A percentile compares a stretch with the other conserved stretches of the same genome.
phyloP scores from a whole-genome alignment of 306 rosid genomes.

The Vigna radiata region DNA sequence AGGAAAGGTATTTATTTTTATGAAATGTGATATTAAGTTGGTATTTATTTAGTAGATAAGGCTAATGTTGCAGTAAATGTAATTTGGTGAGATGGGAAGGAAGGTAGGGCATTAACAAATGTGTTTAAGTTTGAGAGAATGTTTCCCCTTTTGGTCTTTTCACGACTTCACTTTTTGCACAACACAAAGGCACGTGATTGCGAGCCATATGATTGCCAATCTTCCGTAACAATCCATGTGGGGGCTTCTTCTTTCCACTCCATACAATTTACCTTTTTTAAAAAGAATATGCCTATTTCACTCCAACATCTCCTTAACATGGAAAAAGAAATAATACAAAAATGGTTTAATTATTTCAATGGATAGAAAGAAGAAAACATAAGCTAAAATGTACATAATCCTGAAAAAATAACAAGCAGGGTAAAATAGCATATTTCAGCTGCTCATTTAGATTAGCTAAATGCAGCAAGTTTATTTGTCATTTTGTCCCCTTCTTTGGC shows the following conservation, averaged over 20 bases:
- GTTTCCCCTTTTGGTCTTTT: conserved; percentile 24
- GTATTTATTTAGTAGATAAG: background rate
- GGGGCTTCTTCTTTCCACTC: background rate
- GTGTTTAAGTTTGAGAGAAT: conserved; percentile 28
- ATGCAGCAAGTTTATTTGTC: conserved; percentile 14
- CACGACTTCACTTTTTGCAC: conserved; percentile 25
- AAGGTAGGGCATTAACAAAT: background rate
- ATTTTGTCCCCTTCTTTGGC: conserved; percentile 37
- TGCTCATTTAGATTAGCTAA: conserved; percentile 16
- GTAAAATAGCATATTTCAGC: background rate
- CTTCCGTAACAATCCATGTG: conserved; percentile 8
- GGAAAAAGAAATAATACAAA: too few species aligned
- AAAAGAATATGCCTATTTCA: background rate
- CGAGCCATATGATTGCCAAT: conserved; percentile 31
- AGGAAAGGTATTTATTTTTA: too few species aligned
- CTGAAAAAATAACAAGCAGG: background rate
- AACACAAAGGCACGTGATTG: conserved; percentile 43
- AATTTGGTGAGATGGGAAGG: background rate
- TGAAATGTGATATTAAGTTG: background rate
- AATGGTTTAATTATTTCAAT: too few species aligned
- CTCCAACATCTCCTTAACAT: background rate
- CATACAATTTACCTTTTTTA: background rate
- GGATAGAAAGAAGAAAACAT: too few species aligned
- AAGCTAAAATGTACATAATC: too few species aligned
- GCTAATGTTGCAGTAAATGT: background rate